Conservation (phyloP, 306 rosid species). For the Quercus wislizeni region DNA sequence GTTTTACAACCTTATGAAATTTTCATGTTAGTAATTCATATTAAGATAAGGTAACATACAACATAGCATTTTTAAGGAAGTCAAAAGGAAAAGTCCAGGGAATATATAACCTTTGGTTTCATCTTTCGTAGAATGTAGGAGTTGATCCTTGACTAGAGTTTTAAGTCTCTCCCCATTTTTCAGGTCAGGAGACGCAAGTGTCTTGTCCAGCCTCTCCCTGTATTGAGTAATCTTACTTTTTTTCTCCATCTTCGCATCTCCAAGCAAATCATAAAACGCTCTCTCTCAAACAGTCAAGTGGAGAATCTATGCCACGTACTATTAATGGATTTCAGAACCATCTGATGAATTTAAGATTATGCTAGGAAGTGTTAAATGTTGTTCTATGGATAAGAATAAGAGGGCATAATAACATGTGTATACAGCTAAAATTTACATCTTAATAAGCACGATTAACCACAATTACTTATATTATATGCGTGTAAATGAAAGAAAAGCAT, state of each 20-base stretch:
- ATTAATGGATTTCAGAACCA: slow-evolving; percentile 8
- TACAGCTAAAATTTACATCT: neutral
- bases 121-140: slow-evolving; percentile 36
- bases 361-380: neutral
- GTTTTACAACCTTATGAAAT: neutral
- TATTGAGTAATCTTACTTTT: slow-evolving; percentile 57
- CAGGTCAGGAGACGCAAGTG: slow-evolving; percentile 72
- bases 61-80: slow-evolving; percentile 2
- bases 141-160: slow-evolving; percentile 62
- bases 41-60: neutral
- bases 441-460: slow-evolving; percentile 15
- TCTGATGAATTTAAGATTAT: slow-evolving; percentile 19
- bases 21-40: neutral
- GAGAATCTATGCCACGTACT: slow-evolving; percentile 6
- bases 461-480: neutral
- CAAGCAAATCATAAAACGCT: slow-evolving; percentile 17
- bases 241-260: slow-evolving; percentile 58
- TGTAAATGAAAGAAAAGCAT: neutral
- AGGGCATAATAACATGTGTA: neutral
- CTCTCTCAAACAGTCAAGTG: slow-evolving; percentile 20
- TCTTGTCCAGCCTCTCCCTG: slow-evolving; percentile 72
- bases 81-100: slow-evolving; percentile 1
- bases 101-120: slow-evolving; percentile 53
- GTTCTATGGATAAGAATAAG: slow-evolving; percentile 5
- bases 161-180: slow-evolving; percentile 44